Conservation (phyloP, 352 stramenopile genomes). For the Phytophthora capsici region DNA sequence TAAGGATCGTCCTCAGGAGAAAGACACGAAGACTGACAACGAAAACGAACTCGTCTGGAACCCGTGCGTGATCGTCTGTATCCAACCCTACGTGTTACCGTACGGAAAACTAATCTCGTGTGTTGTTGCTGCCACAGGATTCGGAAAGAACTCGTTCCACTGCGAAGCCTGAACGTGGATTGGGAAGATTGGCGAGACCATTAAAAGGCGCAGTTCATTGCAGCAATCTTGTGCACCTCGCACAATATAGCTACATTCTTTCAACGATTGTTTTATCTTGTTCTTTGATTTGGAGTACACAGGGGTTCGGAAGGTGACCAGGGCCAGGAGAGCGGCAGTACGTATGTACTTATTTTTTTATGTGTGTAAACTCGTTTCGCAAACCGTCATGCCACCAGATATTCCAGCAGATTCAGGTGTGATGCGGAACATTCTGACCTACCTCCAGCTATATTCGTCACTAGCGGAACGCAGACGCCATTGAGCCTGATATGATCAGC, state of each 20-base stretch:
- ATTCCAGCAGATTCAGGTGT: slow-evolving; percentile 1
- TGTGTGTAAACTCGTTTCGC: too few relatives aligned
- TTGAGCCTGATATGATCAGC: too few relatives aligned
- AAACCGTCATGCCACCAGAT: too few relatives aligned
- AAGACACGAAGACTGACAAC: slow-evolving; percentile 65
- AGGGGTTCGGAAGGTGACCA: too few relatives aligned
- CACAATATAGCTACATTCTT: not conserved
- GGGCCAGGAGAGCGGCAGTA: too few relatives aligned
- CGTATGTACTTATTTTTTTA: too few relatives aligned
- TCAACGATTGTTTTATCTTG: too few relatives aligned
- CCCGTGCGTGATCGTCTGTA: slow-evolving; percentile 55
- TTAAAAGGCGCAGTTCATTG: slow-evolving; percentile 17
- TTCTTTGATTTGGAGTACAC: too few relatives aligned
- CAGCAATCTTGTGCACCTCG: not conserved
- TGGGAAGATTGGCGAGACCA: slow-evolving; percentile 88
- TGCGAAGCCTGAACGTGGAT: slow-evolving; percentile 82
- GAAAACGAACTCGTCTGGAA: slow-evolving; percentile 86
- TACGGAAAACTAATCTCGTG: too few relatives aligned
- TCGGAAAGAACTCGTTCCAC: slow-evolving; percentile 74
- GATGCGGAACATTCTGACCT: slow-evolving; percentile 11
- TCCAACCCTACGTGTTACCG: too few relatives aligned
- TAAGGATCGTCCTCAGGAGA: slow-evolving; percentile 53
- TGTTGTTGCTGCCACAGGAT: slow-evolving; percentile 41
- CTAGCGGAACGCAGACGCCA: not conserved
- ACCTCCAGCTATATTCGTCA: slow-evolving; percentile 26